These are phyloP conservation scores for Naganishia sp. DNA, from an alignment of 1,284 basidiomycete species.

Conservation along the genomic window DNA sequence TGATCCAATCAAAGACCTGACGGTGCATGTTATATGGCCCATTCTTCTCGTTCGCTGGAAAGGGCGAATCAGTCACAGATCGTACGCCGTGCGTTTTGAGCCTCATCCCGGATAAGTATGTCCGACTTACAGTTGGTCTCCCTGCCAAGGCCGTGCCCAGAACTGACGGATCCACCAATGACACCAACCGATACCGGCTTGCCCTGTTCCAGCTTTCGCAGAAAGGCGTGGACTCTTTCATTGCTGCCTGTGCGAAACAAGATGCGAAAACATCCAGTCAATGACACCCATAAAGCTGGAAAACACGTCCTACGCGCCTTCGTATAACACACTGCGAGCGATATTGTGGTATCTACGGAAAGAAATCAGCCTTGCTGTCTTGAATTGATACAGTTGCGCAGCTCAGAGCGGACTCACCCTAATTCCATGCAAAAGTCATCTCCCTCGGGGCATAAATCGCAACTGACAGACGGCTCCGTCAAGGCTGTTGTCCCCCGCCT, in stretches of 20 bases:
- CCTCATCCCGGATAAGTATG: no score
- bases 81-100: background rate
- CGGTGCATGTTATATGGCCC: constrained; percentile 40
- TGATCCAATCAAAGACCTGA: constrained; percentile 44
- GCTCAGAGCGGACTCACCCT: constrained; percentile 5
- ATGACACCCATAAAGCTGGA: background rate
- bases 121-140: background rate
- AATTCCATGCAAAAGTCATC: constrained; percentile 22
- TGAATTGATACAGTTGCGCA: background rate
- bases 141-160: constrained; percentile 23
- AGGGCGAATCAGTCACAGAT: background rate
- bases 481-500: constrained; percentile 12
- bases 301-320: background rate
- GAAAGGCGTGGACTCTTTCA: constrained; percentile 14
- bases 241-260: constrained; percentile 10
- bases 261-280: background rate
- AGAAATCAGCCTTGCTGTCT: no score
- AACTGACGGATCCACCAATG: constrained; percentile 23
- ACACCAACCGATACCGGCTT: constrained; percentile 15
- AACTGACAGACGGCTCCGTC: constrained; percentile 19
- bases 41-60: background rate
- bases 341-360: constrained; percentile 1
- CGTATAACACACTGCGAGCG: constrained; percentile 9
- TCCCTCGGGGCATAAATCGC: constrained; percentile 9
- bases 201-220: constrained; percentile 23